Base-by-base conservation (phyloP, 1,284 basidiomycete genomes). In the Rhodotorula sp. region DNA sequence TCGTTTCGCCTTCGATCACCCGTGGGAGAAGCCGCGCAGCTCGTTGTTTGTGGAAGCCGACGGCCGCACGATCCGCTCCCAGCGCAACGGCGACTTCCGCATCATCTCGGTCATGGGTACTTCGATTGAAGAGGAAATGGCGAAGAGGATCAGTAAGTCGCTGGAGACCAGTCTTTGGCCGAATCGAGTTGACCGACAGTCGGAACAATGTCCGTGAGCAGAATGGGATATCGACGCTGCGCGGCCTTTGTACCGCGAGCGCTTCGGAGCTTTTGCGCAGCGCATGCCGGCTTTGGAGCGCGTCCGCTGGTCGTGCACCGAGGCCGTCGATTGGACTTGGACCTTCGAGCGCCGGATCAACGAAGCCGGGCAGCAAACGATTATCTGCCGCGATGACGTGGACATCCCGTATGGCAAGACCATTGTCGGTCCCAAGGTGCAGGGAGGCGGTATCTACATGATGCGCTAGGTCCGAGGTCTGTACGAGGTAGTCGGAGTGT, bases 41-140 rank as follows among this genome's bases (percentile, higher is more conserved):
- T 33, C 30, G 14, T 20, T 26, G 4, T 58, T 26, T 6, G 56
- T 33, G 15, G 8, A 10, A 0, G n/a, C 56, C 0, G 63, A 64
- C 56, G 63, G 63, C 4, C 56, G 54, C 46, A 64, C 63, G 24
- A 64, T 64, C 33, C 62, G 62, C 54, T 57, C 54, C 22, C 29
- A 42, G 17, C 45, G 33, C 6, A 26, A 51, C 56, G 56, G 63
- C 46, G 48, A 58, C 33, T 59, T 58, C 37, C 30, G 37, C 24
- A 33, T 64, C 56, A 37, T 51, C 33, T 63, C 48, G 17, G 26
- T 22, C 33, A 14, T 30, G 14, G 62, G 55, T 6, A 51, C 20
- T 17, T 42, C 33, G 30, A 37, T 58, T 37, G 24, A 51, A 46
- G 29, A 53, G 14, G 56, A 64, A 48, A 59, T 64, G 5, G 15